Conservation (phyloP, 2,329 filamentous ascomycete species). For the Trichoderma aggressivum region DNA sequence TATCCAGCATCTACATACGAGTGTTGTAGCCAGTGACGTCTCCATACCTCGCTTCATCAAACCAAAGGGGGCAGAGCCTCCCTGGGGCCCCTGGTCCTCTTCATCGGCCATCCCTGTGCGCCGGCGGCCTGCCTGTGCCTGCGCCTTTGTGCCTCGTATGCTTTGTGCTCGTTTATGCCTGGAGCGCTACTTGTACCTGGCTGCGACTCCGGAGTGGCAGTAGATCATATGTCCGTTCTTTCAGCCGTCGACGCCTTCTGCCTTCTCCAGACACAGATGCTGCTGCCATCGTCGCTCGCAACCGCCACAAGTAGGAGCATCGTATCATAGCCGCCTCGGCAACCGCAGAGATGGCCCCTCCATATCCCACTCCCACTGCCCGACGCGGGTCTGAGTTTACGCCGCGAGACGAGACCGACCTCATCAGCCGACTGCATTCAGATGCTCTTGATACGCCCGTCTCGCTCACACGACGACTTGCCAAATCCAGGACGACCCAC, state of each 20-base stretch:
- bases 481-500: slow-evolving; percentile 27
- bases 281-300: neutral
- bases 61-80: slow-evolving; percentile 14
- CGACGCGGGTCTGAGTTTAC: slow-evolving; percentile 29
- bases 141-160: neutral
- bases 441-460: slow-evolving; percentile 35
- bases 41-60: slow-evolving; percentile 17
- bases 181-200: slow-evolving; percentile 1
- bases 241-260: neutral
- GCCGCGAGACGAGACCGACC: slow-evolving; percentile 29
- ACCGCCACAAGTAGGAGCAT: slow-evolving; percentile 15
- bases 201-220: neutral
- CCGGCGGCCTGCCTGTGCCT: neutral
- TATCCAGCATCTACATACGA: neutral
- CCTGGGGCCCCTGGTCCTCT: slow-evolving; percentile 13
- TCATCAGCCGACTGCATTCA: slow-evolving; percentile 37
- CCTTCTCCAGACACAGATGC: slow-evolving; percentile 11
- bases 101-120: slow-evolving; percentile 12
- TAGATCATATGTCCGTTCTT: neutral
- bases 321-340: slow-evolving; percentile 16
- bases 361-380: slow-evolving; percentile 20
- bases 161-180: slow-evolving; percentile 1
- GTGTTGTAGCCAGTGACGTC: slow-evolving; percentile 1
- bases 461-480: slow-evolving; percentile 28
- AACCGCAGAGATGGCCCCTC: slow-evolving; percentile 34